Base-by-base conservation (phyloP, 306 rosid genomes). In the Fagus sylvatica region DNA sequence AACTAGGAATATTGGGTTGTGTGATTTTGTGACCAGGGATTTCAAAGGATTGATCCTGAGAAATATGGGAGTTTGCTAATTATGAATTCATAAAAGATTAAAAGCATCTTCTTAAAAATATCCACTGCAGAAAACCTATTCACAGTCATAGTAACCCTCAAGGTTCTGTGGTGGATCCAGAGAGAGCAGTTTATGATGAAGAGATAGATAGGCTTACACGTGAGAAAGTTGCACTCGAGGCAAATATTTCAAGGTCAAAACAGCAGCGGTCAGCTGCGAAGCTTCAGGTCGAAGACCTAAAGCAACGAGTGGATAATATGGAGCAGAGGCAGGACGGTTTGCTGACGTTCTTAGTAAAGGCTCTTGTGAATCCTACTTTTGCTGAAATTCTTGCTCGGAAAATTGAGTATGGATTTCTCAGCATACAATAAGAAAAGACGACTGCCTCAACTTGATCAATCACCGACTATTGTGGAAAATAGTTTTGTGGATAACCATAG, bases 111-210 rank as follows among this genome's bases (percentile, higher is more conserved):
- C 99, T 96, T 74, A 93, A 93, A 80, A 87, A 91, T 78, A 96
- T 96, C 84, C 91, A 96, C 83, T 96, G 99, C 41, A 85, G 98
- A 84, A 96, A 96, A 85, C 99, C 99, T 53, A 91, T 96, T 67
- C 99, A 96, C 83, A 96, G 99, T 84, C 99, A 96, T 82, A 96
- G 99, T 80, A 81, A 87, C 74, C 97, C 99, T 76, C 99, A 90
- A 39, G 94, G 93, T 71, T 82, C 99, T 74, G 53, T 46, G 33
- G 86, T 78, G 61, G 96, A 96, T 90, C 88, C 92, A 34, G 99
- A 96, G 79, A 87, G 98, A 86, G 93, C 96, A 71, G 89, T 89
- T 65, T 89, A 86, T 72, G 98, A 93, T 77, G 97, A 96, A 55
- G 98, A 91, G 82, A 90, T 93, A 51, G 98, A 93, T 61, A 93